Evolutionary conservation across 2,329 filamentous ascomycete species (phyloP), one percentile per base, ranked within the genome.

Genomic region (Apiospora malaysiana): DNA sequence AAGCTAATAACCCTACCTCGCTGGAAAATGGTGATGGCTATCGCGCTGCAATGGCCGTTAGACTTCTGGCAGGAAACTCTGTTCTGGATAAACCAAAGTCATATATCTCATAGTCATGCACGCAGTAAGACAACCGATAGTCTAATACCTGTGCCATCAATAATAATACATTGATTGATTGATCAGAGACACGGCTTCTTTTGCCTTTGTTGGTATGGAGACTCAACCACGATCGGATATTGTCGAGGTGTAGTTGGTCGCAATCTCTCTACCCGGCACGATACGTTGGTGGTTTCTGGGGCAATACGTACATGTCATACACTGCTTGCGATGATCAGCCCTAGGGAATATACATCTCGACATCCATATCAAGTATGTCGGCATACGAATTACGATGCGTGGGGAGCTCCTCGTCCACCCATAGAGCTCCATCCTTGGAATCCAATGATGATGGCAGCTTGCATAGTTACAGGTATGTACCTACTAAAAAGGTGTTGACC

Each of bases 401-500:
- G 49, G 49, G 56, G 56, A 63, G 56, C 56, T n/a, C 56, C 27
- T 63, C 42, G 42, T 45, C 42, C 42, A 45, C 42, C 56, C 56
- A 63, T 32, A 40, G 40, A 63, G 56, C 56, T 63, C 56, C 56
- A 63, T 63, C 32, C 56, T 63, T 63, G 56, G 18, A 63, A n/a
- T 37, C 56, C 18, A 40, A 63, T 63, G 56, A 63, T 63, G 56
- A 63, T 63, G 56, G 56, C 18, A 40, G 37, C 56, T 63, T 63
- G 56, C 56, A 63, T 63, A 63, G 27, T 32, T 40, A 63, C 56
- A 63, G 40, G 56, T n/a, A 63, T 63, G 56, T n/a, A 63, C 56
- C 56, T n/a, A 63, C 56, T 63, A 63, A 63, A 63, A 63, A n/a
- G 32, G 56, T 40, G 56, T 37, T 32, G 27, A 63, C 56, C 32